Conservation (phyloP, 2,329 filamentous ascomycete species). For the Penicillium freii region DNA sequence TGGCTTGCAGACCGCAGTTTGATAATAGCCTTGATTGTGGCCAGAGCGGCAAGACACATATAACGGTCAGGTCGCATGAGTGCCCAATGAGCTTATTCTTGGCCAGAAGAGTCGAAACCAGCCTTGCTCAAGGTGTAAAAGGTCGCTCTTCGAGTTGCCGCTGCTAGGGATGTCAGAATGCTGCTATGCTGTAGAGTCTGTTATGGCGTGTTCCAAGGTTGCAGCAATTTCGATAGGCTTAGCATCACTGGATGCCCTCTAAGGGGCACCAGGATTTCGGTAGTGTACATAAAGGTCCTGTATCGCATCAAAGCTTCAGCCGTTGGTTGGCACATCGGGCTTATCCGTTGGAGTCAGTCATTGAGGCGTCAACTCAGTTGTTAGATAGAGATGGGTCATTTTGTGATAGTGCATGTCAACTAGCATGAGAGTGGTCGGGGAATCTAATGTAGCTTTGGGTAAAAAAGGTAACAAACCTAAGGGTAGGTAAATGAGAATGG, state of each 20-base stretch:
- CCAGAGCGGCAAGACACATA: constrained; percentile 28
- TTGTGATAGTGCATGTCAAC: constrained; percentile 50
- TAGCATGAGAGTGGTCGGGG: neutral
- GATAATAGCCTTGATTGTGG: neutral
- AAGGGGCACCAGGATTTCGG: neutral
- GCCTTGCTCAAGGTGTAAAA: constrained; percentile 30
- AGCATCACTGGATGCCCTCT: neutral
- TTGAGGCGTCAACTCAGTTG: neutral
- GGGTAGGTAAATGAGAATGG: constrained; percentile 27
- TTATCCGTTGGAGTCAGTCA: neutral
- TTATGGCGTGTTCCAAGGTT: neutral
- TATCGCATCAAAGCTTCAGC: neutral
- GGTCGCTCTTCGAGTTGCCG: neutral
- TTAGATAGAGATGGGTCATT: constrained; percentile 52
- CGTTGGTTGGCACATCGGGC: neutral
- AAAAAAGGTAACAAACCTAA: constrained; percentile 51
- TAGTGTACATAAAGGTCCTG: neutral
- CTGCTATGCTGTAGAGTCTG: neutral
- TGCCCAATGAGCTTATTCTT: neutral
- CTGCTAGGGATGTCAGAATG: neutral
- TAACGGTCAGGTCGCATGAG: constrained; percentile 13
- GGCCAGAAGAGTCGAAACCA: neutral
- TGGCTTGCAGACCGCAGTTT: neutral
- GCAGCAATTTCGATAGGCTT: neutral
- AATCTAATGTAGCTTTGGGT: constrained; percentile 35